These are phyloP conservation scores for Ceratocystiopsis sp. DNA, from an alignment of 2,329 filamentous ascomycete species.

Conservation along the genomic window DNA sequence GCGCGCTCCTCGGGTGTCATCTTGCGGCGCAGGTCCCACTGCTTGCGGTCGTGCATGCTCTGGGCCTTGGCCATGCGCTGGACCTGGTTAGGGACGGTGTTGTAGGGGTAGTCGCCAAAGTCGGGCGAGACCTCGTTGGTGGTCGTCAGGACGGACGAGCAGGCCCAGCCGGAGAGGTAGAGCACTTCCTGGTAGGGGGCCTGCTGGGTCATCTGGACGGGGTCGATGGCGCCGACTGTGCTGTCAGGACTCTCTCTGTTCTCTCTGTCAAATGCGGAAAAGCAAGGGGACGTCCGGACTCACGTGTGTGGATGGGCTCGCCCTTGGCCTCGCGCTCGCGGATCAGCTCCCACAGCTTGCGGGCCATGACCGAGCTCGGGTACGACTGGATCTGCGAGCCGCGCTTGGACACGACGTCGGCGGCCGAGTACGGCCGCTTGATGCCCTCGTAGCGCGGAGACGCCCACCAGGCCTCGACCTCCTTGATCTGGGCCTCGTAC, in stretches of 20 bases:
- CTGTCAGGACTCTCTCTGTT: too few species aligned
- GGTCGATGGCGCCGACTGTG: conserved; percentile 88
- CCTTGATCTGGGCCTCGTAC: conserved; percentile 66
- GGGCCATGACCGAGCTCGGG: conserved; percentile 84
- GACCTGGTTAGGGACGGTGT: conserved; percentile 95
- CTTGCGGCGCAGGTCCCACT: conserved; percentile 73
- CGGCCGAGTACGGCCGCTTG: conserved; percentile 77
- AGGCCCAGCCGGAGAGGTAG: conserved; percentile 95
- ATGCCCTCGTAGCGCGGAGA: conserved; percentile 74
- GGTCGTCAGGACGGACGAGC: conserved; percentile 77
- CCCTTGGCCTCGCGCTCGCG: conserved; percentile 61
- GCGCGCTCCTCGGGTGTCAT: conserved; percentile 57
- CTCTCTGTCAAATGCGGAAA: too few species aligned
- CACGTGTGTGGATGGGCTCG: conserved; percentile 85
- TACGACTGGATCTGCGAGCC: conserved; percentile 77
- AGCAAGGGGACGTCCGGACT: conserved; percentile 15
- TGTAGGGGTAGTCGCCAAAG: conserved; percentile 98
- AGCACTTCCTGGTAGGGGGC: conserved; percentile 89
- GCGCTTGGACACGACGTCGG: conserved; percentile 84
- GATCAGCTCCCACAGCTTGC: conserved; percentile 83
- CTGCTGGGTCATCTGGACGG: conserved; percentile 99
- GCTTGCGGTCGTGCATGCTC: conserved; percentile 89
- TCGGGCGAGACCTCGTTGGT: conserved; percentile 97
- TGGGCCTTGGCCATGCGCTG: conserved; percentile 93
- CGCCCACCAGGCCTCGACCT: conserved; percentile 84